These are phyloP conservation scores for Camelina sativa DNA, from an alignment of 345 rosid species.

Conservation along the genomic window DNA sequence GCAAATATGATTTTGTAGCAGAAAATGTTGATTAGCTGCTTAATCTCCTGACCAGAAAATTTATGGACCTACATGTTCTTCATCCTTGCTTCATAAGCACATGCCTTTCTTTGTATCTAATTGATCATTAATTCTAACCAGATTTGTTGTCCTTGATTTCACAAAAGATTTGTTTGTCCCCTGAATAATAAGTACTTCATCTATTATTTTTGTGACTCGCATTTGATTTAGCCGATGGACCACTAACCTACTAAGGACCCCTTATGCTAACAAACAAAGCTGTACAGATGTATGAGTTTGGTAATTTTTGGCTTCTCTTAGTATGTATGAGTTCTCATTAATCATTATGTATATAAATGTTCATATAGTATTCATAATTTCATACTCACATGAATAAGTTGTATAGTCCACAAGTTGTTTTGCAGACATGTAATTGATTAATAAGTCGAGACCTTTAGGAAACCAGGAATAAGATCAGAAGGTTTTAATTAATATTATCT, in stretches of 20 bases:
- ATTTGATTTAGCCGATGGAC: constrained; percentile 1
- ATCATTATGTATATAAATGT: not conserved
- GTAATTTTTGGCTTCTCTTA: constrained; percentile 10
- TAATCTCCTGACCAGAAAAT: not conserved
- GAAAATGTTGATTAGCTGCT: not conserved
- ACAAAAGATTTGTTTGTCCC: not conserved
- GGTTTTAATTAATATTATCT: not conserved
- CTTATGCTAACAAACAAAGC: not conserved
- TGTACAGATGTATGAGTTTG: not conserved
- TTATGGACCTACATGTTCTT: constrained; percentile 22
- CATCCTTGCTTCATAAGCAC: constrained; percentile 6
- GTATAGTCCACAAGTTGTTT: too few species aligned
- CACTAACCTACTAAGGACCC: not conserved
- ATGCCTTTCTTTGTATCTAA: constrained; percentile 1
- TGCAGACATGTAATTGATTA: not conserved
- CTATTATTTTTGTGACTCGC: not conserved
- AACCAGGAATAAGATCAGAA: not conserved
- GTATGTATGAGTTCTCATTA: not conserved
- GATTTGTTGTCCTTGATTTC: not conserved
- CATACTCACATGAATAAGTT: not conserved
- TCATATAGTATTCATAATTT: too few species aligned
- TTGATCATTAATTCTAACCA: not conserved
- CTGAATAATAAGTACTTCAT: not conserved
- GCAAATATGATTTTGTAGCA: not conserved
- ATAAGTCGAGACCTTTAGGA: not conserved